Evolutionary conservation across 805 yeast species (phyloP).

Genomic region (Jamesozyma hellenica): DNA sequence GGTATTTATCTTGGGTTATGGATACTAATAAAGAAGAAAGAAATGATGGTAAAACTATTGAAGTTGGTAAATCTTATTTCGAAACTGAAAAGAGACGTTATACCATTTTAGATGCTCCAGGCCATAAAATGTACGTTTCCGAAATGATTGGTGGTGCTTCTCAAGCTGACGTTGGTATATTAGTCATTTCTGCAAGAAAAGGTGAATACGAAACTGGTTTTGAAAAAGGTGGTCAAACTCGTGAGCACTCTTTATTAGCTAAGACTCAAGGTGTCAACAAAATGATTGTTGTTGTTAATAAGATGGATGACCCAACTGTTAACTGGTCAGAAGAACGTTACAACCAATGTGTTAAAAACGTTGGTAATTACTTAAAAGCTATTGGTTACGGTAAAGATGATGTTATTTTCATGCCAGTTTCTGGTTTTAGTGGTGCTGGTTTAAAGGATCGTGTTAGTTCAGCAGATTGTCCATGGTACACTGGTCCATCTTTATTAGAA

Average conservation of each 20-base stretch:
- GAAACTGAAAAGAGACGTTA: slow-evolving; percentile 97
- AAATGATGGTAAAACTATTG: slow-evolving; percentile 97
- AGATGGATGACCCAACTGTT: slow-evolving; percentile 98
- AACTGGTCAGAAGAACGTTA: slow-evolving; percentile 92
- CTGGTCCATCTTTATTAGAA: slow-evolving; percentile 86
- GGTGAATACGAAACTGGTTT: slow-evolving; percentile 99
- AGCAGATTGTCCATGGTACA: slow-evolving; percentile 82
- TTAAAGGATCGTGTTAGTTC: slow-evolving; percentile 73
- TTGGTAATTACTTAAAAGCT: slow-evolving; percentile 68
- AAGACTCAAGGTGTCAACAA: slow-evolving; percentile 97
- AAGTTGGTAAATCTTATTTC: slow-evolving; percentile 94
- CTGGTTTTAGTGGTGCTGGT: slow-evolving; percentile 96
- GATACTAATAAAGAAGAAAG: slow-evolving; percentile 98
- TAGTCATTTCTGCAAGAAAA: slow-evolving; percentile 95
- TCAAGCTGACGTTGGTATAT: slow-evolving; percentile 96
- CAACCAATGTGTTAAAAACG: slow-evolving; percentile 84
- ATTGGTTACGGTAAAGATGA: slow-evolving; percentile 86
- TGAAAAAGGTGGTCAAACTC: slow-evolving; percentile 97
- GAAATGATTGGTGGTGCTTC: slow-evolving; percentile 99
- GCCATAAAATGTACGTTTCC: slow-evolving; percentile 97
- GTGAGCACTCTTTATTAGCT: slow-evolving; percentile 95
- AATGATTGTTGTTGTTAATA: slow-evolving; percentile 86
- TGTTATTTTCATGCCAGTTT: slow-evolving; percentile 89
- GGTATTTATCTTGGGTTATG: slow-evolving; percentile 99
- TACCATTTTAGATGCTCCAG: slow-evolving; percentile 98